Base-by-base conservation (phyloP, 139 green algal species). In the Tetraselmis chui region DNA sequence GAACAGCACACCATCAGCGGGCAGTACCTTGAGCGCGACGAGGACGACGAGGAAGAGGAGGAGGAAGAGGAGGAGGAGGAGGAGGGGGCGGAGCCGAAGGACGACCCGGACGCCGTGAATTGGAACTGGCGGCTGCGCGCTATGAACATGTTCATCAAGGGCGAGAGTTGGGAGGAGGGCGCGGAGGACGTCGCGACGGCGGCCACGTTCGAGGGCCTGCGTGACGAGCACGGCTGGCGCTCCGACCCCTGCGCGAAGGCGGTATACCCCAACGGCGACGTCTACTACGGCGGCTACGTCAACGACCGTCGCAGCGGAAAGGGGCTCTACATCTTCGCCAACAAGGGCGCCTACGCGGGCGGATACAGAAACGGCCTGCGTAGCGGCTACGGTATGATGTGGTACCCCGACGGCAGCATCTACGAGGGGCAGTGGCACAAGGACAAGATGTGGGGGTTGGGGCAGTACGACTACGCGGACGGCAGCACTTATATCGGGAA, bases 261-360 rank as follows among this genome's bases (percentile, higher is more conserved):
- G 5, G 45, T 85, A 78, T 92, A 89, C 59, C n/a, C 31, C 31
- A 92, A 88, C 80, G 85, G 85, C 23, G 91, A 95, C 87, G 89
- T 86, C 29, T 95, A 91, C 82, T 91, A 93, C 83, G 91, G 91
- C 23, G 84, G 83, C 27, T 95, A 94, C 76, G 29, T 28, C 0
- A 79, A 86, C 27, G 90, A 93, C 83, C 74, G 84, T 18, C 91
- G 91, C 76, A 45, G 85, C 30, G 91, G 91, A 0, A 31, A 84
- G 28, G 91, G 91, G 25, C 31, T 95, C 58, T 95, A 95, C 84
- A 76, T 88, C 59, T 91, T 93, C 79, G 85, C 87, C n/a, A 88
- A 84, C 32, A 89, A 89, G 1, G 91, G 84, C 0, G 88, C 79
- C 45, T 93, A 92, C 78, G 76, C 83, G 0, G 89, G 90, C 25